Base-by-base conservation (phyloP, 352 stramenopile species). In the Plasmopara muralis region DNA sequence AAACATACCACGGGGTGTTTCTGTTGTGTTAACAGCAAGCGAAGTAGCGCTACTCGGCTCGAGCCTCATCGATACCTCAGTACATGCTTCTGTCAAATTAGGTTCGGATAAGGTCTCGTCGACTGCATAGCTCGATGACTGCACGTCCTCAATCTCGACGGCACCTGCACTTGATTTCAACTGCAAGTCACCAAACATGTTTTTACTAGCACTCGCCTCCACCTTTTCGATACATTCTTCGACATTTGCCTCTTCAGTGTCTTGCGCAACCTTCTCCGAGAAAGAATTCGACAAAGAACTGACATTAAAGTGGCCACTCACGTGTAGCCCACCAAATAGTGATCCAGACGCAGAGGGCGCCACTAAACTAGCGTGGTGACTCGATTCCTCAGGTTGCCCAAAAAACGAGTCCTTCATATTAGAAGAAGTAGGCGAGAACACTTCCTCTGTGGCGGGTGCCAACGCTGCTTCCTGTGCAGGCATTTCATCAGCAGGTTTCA, bases 321-420 rank as follows among this genome's bases (percentile, higher is more conserved):
- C 52, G 12, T 84, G 57, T 25, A 85, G 42, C 5, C 68, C 65
- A 5, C 62, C 66, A 53, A 82, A 81, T 30, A 83, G 43, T 15
- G 52, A 75, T 30, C 52, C 55, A 51, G 62, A 63, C 4, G 55
- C 59, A 31, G 59, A 69, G 4, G 54, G 55, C 7, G 58, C 50
- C 30, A 60, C 28, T 28, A 70, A 15, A 50, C 58, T 65, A 6
- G 53, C 44, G 6, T 41, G 51, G 20, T 57, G 45, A 3, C 52
- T 39, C 13, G 29, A 30, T 12, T 48, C 37, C 25, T 62, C 42
- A 25, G 60, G 57, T 7, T 59, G 64, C 2, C 72, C 72, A 35
- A 83, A 83, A 50, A 83, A 75, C 29, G 70, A 81, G 18, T 80
- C 70, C 34, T 70, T 75, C 66, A 75, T 70, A 44, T 55, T 47